Base-by-base conservation (phyloP, 768 basidiomycete species). In the Lenzites betulinus region DNA sequence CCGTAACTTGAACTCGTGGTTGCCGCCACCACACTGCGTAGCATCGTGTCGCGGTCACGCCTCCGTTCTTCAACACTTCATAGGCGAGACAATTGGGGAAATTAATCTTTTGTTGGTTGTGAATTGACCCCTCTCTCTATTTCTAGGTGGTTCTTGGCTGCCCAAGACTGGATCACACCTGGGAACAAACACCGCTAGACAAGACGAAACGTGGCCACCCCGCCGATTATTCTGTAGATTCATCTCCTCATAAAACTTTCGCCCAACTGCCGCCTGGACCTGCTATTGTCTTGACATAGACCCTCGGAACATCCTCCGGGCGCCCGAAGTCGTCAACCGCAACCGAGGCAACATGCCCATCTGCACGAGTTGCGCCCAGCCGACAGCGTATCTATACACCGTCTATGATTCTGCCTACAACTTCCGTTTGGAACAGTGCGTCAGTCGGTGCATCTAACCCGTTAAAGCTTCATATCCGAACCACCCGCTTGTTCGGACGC, bases 371-470 rank as follows among this genome's bases (percentile, higher is more conserved):
- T 95, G 93, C 69, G 86, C 90, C 0, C 75, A 75, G 18, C 79
- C 82, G n/a, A 78, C 83, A 15, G 77, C 83, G 0, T 84, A 85
- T 67, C 81, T 94, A 18, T 94, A 93, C 73, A 93, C 92, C 0
- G 81, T 92, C 58, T 94, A 95, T 71, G 80, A 89, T 66, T 87
- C 90, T 5, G 83, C 82, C 8, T 78, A 89, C 68, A 93, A 93
- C 69, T 79, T 93, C 35, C 79, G 92, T 50, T 81, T 94, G 23
- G 90, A 93, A 71, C 88, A 92, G 76, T 94, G 92, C 71, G 92
- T 93, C 49, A 67, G 89, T 83, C 42, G 46, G 47, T 51, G 41
- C 44, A 23, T 39, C 51, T 47, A 52, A 22, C 44, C 50, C 35
- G 36, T 52, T 58, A 41, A 39, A 50, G 55, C 43, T 58, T 54